These are phyloP conservation scores for Aspergillus sergii DNA, from an alignment of 2,329 filamentous ascomycete genomes.

Conservation along the genomic window DNA sequence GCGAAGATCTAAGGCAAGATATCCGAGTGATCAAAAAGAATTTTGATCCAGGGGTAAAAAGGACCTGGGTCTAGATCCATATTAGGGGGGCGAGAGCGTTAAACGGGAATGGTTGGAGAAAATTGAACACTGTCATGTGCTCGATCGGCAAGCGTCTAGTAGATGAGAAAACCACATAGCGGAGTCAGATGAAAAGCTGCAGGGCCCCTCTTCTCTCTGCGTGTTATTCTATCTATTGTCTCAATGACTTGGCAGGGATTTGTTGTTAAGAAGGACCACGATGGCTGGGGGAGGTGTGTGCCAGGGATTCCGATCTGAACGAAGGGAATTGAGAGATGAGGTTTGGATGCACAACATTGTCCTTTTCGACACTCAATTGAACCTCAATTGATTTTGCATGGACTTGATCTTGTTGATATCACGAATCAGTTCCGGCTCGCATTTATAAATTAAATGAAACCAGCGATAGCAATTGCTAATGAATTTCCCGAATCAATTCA, in stretches of 20 bases:
- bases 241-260: constrained; percentile 9
- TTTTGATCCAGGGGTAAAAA: constrained; percentile 16
- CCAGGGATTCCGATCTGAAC: background rate
- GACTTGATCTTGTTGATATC: background rate
- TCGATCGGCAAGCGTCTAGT: constrained; percentile 19
- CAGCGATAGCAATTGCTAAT: background rate
- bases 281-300: background rate
- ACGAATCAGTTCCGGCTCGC: background rate
- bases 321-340: background rate
- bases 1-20: constrained; percentile 7
- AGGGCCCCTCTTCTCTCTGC: constrained; percentile 16
- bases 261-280: constrained; percentile 1
- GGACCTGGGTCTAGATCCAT: constrained; percentile 16
- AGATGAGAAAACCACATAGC: constrained; percentile 6
- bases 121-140: constrained; percentile 24
- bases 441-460: background rate
- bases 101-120: constrained; percentile 17
- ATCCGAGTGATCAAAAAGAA: constrained; percentile 14
- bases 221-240: constrained; percentile 3
- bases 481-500: background rate
- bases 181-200: constrained; percentile 11
- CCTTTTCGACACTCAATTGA: background rate
- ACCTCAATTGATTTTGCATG: background rate
- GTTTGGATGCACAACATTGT: background rate
- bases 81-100: constrained; percentile 5